A percentile compares a stretch with the other conserved stretches of the same genome.
These are phyloP conservation scores for Wickerhamiella hasegawae DNA, from an alignment of 805 yeast genomes.

Conservation along the genomic window DNA sequence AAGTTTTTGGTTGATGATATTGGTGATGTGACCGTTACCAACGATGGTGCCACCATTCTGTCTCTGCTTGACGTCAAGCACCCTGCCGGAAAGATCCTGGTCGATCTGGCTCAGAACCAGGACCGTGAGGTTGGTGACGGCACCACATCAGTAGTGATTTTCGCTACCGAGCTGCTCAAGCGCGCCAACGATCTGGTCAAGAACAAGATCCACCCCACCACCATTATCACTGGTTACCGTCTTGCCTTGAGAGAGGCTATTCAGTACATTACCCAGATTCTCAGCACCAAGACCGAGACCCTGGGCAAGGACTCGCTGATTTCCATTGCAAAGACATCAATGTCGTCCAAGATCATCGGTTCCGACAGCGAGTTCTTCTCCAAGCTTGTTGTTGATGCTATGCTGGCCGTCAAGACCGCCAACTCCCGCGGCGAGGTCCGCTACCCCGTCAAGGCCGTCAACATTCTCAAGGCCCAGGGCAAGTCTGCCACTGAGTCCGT, in stretches of 20 bases:
- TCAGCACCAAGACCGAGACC: constrained; percentile 63
- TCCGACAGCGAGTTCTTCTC: constrained; percentile 83
- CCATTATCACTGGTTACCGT: constrained; percentile 92
- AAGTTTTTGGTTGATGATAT: constrained; percentile 98
- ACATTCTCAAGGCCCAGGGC: constrained; percentile 92
- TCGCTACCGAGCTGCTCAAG: constrained; percentile 82
- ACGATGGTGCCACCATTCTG: constrained; percentile 96
- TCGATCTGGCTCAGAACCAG: constrained; percentile 95
- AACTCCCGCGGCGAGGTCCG: constrained; percentile 62
- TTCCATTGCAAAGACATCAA: constrained; percentile 89
- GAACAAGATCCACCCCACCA: constrained; percentile 92
- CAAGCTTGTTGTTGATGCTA: constrained; percentile 83
- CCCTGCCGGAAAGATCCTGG: constrained; percentile 95
- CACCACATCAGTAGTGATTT: constrained; percentile 91
- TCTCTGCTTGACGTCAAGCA: constrained; percentile 88
- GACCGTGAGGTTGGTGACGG: constrained; percentile 98
- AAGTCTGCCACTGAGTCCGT: constrained; percentile 77
- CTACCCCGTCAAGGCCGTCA: constrained; percentile 92
- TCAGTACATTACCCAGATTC: constrained; percentile 68
- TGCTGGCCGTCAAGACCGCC: constrained; percentile 84
- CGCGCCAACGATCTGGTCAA: constrained; percentile 89
- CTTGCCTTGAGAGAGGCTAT: constrained; percentile 85
- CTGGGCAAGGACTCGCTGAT: constrained; percentile 71
- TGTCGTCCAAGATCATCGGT: constrained; percentile 94
- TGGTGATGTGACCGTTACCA: constrained; percentile 97